phyloP scores from a whole-genome alignment of 768 basidiomycete species.

The Leccinellum rugosiceps region DNA sequence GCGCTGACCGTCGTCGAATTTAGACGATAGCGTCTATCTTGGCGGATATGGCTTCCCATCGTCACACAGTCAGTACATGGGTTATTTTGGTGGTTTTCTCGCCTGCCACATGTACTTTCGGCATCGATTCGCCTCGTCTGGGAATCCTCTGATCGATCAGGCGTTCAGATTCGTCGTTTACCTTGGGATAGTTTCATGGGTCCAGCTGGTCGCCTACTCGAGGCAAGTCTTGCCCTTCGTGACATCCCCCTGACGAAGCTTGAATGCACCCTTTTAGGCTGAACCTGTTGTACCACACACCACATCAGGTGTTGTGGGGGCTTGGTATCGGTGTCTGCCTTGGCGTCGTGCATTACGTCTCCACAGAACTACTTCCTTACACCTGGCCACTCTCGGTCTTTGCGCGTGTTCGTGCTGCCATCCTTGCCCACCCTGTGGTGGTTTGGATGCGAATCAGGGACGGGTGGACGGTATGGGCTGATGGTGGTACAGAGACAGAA shows the following conservation, averaged over 20 bases:
- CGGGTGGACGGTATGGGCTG: conserved; percentile 78
- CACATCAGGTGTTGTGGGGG: conserved; percentile 75
- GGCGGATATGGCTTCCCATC: conserved; percentile 86
- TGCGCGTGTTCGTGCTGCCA: conserved; percentile 44
- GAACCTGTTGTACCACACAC: conserved; percentile 69
- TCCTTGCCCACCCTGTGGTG: conserved; percentile 57
- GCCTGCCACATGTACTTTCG: conserved; percentile 68
- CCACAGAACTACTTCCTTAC: conserved; percentile 58
- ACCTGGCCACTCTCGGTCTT: conserved; percentile 50
- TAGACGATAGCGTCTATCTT: conserved; percentile 21
- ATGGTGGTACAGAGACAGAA: conserved; percentile 72
- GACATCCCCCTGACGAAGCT: not conserved
- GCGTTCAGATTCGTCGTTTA: conserved; percentile 49
- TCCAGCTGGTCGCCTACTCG: conserved; percentile 71
- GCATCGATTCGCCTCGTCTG: conserved; percentile 60
- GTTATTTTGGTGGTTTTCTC: conserved; percentile 77
- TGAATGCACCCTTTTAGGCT: conserved; percentile 41
- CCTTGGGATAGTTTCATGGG: conserved; percentile 51
- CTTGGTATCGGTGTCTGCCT: conserved; percentile 56
- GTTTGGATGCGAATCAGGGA: conserved; percentile 72
- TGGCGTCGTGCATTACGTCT: conserved; percentile 52
- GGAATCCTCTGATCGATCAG: conserved; percentile 48
- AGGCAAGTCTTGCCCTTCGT: conserved; percentile 43
- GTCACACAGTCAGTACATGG: conserved; percentile 90
- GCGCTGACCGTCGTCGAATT: conserved; percentile 1